Conservation (phyloP, 768 basidiomycete genomes). For the Rhizopogon vinicolor region DNA sequence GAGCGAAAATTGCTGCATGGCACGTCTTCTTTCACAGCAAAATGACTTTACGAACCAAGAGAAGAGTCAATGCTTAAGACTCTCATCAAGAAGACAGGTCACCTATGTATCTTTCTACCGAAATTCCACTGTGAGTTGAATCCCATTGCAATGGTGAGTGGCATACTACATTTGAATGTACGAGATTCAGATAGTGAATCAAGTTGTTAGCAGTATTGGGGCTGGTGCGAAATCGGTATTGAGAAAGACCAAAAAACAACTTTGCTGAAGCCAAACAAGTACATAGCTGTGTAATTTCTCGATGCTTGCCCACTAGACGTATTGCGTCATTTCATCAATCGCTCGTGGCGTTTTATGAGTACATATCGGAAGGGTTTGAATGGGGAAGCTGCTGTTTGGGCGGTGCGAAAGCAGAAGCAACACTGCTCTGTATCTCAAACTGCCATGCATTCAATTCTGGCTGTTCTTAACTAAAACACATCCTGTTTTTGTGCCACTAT, state of each 20-base stretch:
- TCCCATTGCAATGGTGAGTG: constrained; percentile 39
- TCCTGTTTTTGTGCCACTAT: not conserved
- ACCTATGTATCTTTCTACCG: constrained; percentile 35
- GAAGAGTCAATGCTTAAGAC: constrained; percentile 29
- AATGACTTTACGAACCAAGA: constrained; percentile 35
- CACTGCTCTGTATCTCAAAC: constrained; percentile 25
- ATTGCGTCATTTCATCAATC: constrained; percentile 32
- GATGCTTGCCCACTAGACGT: constrained; percentile 31
- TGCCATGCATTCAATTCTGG: constrained; percentile 30
- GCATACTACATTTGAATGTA: not conserved
- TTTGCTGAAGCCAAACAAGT: constrained; percentile 29
- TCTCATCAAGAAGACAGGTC: constrained; percentile 25
- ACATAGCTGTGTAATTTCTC: constrained; percentile 20
- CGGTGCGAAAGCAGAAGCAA: constrained; percentile 32
- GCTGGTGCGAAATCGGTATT: constrained; percentile 13
- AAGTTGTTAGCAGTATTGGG: constrained; percentile 12
- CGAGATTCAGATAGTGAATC: not conserved
- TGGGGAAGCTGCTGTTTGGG: constrained; percentile 33
- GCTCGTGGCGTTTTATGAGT: constrained; percentile 30
- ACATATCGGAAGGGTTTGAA: constrained; percentile 31
- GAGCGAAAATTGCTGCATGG: constrained; percentile 32
- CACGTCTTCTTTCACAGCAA: constrained; percentile 31
- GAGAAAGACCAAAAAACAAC: constrained; percentile 11
- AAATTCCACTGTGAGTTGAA: constrained; percentile 47
- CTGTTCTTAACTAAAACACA: constrained; percentile 20